Evolutionary conservation across 345 rosid species (phyloP).

Genomic region (Dimocarpus longan): DNA sequence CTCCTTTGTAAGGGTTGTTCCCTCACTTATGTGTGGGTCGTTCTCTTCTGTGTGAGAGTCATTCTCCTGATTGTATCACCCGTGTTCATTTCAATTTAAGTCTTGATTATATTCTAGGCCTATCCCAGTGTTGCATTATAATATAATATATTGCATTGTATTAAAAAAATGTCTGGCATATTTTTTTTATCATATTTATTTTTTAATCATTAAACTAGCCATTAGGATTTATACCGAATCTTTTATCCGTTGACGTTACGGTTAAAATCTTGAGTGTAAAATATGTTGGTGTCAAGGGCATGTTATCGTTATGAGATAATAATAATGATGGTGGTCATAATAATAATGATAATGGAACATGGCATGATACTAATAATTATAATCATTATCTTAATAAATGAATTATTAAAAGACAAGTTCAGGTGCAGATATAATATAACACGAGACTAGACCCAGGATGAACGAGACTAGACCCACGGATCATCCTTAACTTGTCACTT

Average conservation of each 20-base stretch:
- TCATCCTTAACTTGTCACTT: not conserved
- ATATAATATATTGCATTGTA: too few species aligned
- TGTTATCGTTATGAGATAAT: constrained; percentile 22
- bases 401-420: not conserved
- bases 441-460: constrained; percentile 5
- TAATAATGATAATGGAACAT: not conserved
- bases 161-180: too few species aligned
- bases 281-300: not conserved
- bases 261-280: not conserved
- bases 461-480: not conserved
- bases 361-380: constrained; percentile 18
- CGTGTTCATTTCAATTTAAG: too few species aligned
- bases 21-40: too few species aligned
- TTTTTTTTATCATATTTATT: not conserved
- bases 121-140: too few species aligned
- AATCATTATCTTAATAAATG: not conserved
- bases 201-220: not conserved
- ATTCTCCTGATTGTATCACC: too few species aligned
- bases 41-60: too few species aligned
- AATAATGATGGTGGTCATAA: constrained; percentile 9
- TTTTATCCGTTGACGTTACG: not conserved
- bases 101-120: too few species aligned
- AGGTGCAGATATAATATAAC: not conserved
- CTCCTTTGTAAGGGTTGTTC: too few species aligned
- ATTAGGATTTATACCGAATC: not conserved